Conservation (phyloP, 306 rosid species). For the Cyclanthera cordifolia region DNA sequence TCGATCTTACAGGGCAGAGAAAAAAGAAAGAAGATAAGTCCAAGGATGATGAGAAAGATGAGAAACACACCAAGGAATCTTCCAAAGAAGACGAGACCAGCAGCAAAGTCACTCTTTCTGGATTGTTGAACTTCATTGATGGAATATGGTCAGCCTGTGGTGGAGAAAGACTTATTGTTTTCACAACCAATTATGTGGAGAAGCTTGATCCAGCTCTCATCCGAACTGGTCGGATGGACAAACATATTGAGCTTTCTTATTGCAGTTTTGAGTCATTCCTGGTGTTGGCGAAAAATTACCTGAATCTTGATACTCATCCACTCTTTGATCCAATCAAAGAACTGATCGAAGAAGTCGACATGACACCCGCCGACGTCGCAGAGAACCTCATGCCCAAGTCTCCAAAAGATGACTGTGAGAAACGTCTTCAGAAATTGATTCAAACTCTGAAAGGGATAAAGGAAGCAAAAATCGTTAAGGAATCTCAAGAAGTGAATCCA, state of each 20-base stretch:
- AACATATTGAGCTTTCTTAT: constrained; percentile 62
- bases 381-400: constrained; percentile 68
- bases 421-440: constrained; percentile 46
- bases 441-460: constrained; percentile 37
- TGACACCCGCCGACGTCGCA: constrained; percentile 81
- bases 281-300: constrained; percentile 62
- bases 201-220: constrained; percentile 83
- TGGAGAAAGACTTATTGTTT: constrained; percentile 69
- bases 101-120: constrained; percentile 81
- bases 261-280: constrained; percentile 62
- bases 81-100: constrained; percentile 39
- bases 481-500: neutral
- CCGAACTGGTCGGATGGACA: constrained; percentile 84
- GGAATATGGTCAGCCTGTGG: constrained; percentile 82
- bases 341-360: constrained; percentile 32
- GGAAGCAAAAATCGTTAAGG: constrained; percentile 12
- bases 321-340: constrained; percentile 38
- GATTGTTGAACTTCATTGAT: constrained; percentile 76
- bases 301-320: constrained; percentile 41
- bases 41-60: constrained; percentile 32
- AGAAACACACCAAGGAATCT: constrained; percentile 35
- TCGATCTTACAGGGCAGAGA: constrained; percentile 85
- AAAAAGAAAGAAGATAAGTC: constrained; percentile 41
- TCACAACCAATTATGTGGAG: constrained; percentile 73
- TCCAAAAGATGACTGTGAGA: constrained; percentile 42